phyloP scores from a whole-genome alignment of 2,329 filamentous ascomycete species.

The Penicillium sp. region DNA sequence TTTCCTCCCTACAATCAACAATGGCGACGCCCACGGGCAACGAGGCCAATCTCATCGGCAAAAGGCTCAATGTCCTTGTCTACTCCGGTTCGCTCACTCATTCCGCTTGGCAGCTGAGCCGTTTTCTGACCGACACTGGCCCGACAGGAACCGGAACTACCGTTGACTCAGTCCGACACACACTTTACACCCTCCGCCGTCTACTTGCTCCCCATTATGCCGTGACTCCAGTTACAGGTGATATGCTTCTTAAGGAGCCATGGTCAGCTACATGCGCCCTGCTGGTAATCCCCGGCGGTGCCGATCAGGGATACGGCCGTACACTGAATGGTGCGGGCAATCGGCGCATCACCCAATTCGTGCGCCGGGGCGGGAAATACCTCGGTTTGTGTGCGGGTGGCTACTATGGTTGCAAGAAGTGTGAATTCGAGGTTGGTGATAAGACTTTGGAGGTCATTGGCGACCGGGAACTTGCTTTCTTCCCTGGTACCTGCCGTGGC shows the following conservation, averaged over 20 bases:
- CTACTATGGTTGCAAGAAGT: constrained; percentile 78
- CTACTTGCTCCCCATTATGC: constrained; percentile 89
- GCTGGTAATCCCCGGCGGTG: constrained; percentile 87
- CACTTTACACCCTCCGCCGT: constrained; percentile 78
- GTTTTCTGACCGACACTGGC: constrained; percentile 28
- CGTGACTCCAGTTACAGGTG: constrained; percentile 77
- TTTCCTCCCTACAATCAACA: constrained; percentile 16
- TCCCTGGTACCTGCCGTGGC: constrained; percentile 79
- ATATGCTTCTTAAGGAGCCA: constrained; percentile 81
- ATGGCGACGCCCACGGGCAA: constrained; percentile 34
- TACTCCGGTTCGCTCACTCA: constrained; percentile 68
- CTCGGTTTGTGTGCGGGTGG: constrained; percentile 92
- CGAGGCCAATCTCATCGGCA: constrained; percentile 54
- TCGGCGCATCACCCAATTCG: constrained; percentile 76
- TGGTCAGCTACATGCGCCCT: constrained; percentile 86
- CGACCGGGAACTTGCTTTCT: constrained; percentile 80
- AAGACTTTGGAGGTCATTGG: constrained; percentile 80
- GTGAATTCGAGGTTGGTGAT: constrained; percentile 90
- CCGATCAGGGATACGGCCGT: constrained; percentile 88
- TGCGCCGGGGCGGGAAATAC: constrained; percentile 80
- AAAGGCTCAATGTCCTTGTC: constrained; percentile 84
- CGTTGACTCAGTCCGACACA: constrained; percentile 83
- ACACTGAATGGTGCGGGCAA: constrained; percentile 87
- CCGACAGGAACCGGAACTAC: constrained; percentile 75
- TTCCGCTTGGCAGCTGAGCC: constrained; percentile 23